Evolutionary conservation across 768 basidiomycete genomes (phyloP), one percentile per base, ranked within the genome.

Genomic region (Pisolithus sp.): DNA sequence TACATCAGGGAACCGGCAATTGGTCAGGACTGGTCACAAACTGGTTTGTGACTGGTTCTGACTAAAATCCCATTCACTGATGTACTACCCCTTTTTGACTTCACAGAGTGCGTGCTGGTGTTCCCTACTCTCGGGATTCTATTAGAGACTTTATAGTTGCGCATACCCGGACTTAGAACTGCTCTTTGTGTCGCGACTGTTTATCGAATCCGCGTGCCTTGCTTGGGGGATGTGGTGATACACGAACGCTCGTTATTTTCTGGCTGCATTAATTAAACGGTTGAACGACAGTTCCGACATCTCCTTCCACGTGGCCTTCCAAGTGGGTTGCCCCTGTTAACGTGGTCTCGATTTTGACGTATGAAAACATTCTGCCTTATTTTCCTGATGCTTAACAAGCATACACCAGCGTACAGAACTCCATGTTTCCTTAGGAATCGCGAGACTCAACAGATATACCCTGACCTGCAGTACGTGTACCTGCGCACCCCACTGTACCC

Each of bases 231-330:
- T 51, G 71, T 86, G 40, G 58, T 89, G 26, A 83, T 91, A 50
- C 85, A 89, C 58, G 89, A 92, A 86, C 63, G 75, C 89, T 21
- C 75, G 80, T 15, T 86, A 80, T 61, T 89, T 86, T 61, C 68
- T 89, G 8, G 82, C 76, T 13, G 75, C 73, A 26, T 4, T 26
- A 24, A 57, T 83, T 20, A 69, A 71, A 28, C 59, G 63, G 31
- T 62, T 68, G 30, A 56, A 55, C 17, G 26, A 48, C 7, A 68
- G 63, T 15, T 53, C 58, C 0, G n/a, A n/a, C n/a, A 61, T 70
- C 56, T 56, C 59, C 12, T 54, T 86, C 5, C 70, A 78, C 6
- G 79, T 89, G 37, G 79, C 78, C 5, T 90, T 75, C 58, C 73
- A 82, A 71, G 89, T 88, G 51, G 46, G 18, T 43, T 9, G 36